Evolutionary conservation across 305 asterid genomes (phyloP), one percentile per base, ranked within the genome.

Genomic region (Rubia peregrina): DNA sequence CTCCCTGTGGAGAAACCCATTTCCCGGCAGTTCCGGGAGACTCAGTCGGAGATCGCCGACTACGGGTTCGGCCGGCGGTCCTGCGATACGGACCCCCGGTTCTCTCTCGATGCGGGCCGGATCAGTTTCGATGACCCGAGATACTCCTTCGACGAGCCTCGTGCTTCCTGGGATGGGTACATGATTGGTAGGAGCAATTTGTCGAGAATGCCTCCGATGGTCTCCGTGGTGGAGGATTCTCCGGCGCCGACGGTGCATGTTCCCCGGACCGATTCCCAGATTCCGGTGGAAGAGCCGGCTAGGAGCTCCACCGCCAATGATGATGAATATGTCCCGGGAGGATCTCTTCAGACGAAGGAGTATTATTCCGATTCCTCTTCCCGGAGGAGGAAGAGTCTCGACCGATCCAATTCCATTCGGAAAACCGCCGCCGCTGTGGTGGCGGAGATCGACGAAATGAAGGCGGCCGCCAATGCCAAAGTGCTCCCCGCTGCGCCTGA

Each of bases 91-190:
- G 98, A 91, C 78, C 98, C 99, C 0, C 79, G 98, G 59, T 89
- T 91, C 57, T 94, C 99, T 7, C 96, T 94, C 6, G 99, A 94
- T 75, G 95, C 89, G 9, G 92, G 86, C 6, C 77, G 99, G 75
- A 88, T 94, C 73, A 87, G 97, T 81, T 83, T 88, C 26, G 97
- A 94, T 67, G 98, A 87, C 85, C 87, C 95, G 0, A 76, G 99
- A 68, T 91, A 90, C 59, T 91, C 99, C 3, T 85, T 91, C 7
- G 99, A 94, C 6, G 96, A 94, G 86, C 97, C 96, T 41, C 85
- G 96, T 36, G 99, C 98, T 68, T 91, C 98, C 4, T 94, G 98
- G 88, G 99, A 94, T 72, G 99, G 96, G 9, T 63, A 89, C 71
- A 70, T 94, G 78, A 80, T 82, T 14, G 98, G 97, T 1, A 83